A percentile compares a stretch with the other conserved stretches of the same genome.
Conservation (phyloP, 768 basidiomycete genomes). For the Glaciozyma martinii region DNA sequence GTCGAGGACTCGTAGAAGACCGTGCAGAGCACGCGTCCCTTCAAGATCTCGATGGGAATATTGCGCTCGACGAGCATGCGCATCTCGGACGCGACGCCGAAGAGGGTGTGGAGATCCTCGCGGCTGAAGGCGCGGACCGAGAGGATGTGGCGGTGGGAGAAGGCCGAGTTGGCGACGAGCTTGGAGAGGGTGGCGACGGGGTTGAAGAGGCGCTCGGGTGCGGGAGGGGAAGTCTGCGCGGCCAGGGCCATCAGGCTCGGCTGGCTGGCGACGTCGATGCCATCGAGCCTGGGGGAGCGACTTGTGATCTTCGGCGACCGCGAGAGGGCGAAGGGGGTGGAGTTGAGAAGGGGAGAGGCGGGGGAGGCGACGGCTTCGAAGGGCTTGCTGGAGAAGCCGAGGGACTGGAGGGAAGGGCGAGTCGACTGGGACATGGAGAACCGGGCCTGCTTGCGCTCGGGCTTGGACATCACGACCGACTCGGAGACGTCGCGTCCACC, state of each 20-base stretch:
- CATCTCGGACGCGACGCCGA: conserved; percentile 94
- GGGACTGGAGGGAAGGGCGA: conserved; percentile 30
- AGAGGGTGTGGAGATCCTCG: conserved; percentile 83
- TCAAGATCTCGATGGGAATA: conserved; percentile 76
- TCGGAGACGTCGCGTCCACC: conserved; percentile 39
- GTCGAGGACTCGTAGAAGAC: conserved; percentile 97
- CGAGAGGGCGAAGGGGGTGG: conserved; percentile 37
- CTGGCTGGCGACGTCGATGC: conserved; percentile 20
- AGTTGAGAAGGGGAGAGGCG: conserved; percentile 34
- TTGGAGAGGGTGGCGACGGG: conserved; percentile 9
- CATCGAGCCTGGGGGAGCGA: conserved; percentile 31
- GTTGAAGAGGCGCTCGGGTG: neutral
- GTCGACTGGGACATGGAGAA: conserved; percentile 38
- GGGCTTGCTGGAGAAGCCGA: conserved; percentile 27
- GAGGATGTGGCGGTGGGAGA: conserved; percentile 86
- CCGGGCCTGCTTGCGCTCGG: conserved; percentile 36
- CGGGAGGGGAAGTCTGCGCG: neutral
- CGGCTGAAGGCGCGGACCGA: conserved; percentile 87
- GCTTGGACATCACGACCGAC: conserved; percentile 24
- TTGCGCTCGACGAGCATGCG: conserved; percentile 87
- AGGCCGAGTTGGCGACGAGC: conserved; percentile 45
- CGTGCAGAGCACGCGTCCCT: conserved; percentile 81
- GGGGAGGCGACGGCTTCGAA: conserved; percentile 10
- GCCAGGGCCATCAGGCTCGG: conserved; percentile 33
- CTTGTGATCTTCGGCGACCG: conserved; percentile 31